Percentiles rank a stretch among this genome's conserved stretches.
Conservation (phyloP, 2,329 filamentous ascomycete species). For the Curvularia spicifera region DNA sequence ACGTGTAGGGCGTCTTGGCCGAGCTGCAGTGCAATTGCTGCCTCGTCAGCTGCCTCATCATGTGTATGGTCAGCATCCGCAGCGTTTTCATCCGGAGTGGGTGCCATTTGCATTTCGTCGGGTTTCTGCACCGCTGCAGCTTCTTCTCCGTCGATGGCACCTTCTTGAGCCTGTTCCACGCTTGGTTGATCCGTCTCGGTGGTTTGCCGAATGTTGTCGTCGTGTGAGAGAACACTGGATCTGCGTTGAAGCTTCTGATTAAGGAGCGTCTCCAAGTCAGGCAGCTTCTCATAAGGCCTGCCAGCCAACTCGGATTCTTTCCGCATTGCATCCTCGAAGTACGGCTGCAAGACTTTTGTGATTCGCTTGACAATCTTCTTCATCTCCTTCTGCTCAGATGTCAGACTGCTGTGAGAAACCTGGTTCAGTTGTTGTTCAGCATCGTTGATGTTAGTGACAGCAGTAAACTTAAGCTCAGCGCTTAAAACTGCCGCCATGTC, state of each 20-base stretch:
- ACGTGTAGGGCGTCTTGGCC: slow-evolving; percentile 38
- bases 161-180: slow-evolving; percentile 19
- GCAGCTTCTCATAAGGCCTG: slow-evolving; percentile 72
- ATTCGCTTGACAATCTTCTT: slow-evolving; percentile 89
- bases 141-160: slow-evolving; percentile 20
- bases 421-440: slow-evolving; percentile 53
- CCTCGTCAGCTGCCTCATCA: slow-evolving; percentile 46
- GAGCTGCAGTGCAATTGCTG: slow-evolving; percentile 46
- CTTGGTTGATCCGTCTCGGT: slow-evolving; percentile 26
- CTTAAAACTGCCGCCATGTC: slow-evolving; percentile 65
- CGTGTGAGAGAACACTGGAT: slow-evolving; percentile 50
- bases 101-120: slow-evolving; percentile 39
- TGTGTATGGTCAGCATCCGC: slow-evolving; percentile 37
- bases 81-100: slow-evolving; percentile 46
- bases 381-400: slow-evolving; percentile 75
- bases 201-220: slow-evolving; percentile 31
- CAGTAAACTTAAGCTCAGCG: slow-evolving; percentile 59
- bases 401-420: slow-evolving; percentile 51
- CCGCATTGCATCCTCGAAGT: slow-evolving; percentile 74
- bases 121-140: slow-evolving; percentile 26
- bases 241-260: slow-evolving; percentile 66
- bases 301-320: slow-evolving; percentile 83
- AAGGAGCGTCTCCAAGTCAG: slow-evolving; percentile 75
- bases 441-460: slow-evolving; percentile 49
- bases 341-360: slow-evolving; percentile 79